Evolutionary conservation across 2,329 filamentous ascomycete genomes (phyloP), one percentile per base, ranked within the genome.

Genomic region (Tolypocladium tropicale): DNA sequence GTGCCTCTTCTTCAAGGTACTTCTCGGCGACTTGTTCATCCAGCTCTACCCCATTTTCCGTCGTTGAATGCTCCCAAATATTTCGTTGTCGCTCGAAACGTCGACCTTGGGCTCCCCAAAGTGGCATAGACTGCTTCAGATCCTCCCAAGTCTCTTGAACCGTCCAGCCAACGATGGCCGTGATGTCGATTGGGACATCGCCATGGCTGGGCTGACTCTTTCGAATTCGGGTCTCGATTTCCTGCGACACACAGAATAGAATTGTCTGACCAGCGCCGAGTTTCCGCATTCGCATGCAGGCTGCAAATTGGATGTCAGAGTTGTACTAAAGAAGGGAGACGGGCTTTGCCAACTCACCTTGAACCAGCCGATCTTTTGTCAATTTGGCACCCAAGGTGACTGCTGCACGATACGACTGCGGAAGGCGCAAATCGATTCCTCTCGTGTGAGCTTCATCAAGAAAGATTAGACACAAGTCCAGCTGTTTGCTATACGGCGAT

Each of bases 401-500:
- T 0, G 82, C 83, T 0, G 85, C 88, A 1, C 81, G 72, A 60
- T 83, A 85, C 9, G 77, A 2, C 0, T 55, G 48, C 0, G 84
- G 86, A 1, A 89, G 66, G 25, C 77, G 78, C 2, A 90, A 63
- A 59, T 91, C 86, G 0, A 78, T 88, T 0, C 88, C 87, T 55
- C 87, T 69, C 0, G 86, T 88, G 58, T 90, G 86, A 0, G 79
- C 78, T 57, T 91, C 82, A 55, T 90, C 86, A 0, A 92, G 70
- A 56, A 83, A 90, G 0, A 90, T 74, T 0, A 88, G 64, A 57
- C 86, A 90, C 0, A 60, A 60, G 6, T 81, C 79, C 0, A 86
- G 68, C 7, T 83, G 76, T 0, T 74, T 71, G 0, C 70, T 68
- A 62, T 80, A 89, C 0, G 85, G 75, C 0, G 87, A 90, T 0